Percentiles rank a stretch among this genome's conserved stretches.
These are phyloP conservation scores for Xerophyta viscosa DNA, from an alignment of 106 monocot species.

Conservation along the genomic window DNA sequence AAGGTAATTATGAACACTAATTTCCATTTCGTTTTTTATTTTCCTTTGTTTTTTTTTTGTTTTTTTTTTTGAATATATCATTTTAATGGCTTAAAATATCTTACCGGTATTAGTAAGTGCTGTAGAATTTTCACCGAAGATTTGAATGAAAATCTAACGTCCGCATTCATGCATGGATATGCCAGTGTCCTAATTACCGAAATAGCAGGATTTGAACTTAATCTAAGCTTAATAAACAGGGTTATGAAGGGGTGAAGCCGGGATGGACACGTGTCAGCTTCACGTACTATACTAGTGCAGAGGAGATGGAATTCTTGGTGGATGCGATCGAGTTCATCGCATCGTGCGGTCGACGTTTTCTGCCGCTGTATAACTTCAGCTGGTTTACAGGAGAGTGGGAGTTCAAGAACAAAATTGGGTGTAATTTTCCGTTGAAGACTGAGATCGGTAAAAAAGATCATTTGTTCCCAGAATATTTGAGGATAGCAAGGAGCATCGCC, in stretches of 20 bases:
- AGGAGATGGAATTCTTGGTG: constrained; percentile 52
- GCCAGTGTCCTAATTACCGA: too few species aligned
- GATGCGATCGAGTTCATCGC: constrained; percentile 51
- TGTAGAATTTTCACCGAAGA: too few species aligned
- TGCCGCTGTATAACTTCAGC: constrained; percentile 49
- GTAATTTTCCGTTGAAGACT: too few species aligned
- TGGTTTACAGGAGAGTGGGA: constrained; percentile 57
- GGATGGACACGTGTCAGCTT: constrained; percentile 73
- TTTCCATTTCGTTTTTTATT: background rate
- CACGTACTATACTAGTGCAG: constrained; percentile 25
- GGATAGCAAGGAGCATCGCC: background rate
- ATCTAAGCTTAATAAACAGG: too few species aligned
- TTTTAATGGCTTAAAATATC: background rate
- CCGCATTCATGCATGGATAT: too few species aligned
- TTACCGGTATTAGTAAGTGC: background rate
- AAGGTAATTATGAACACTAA: constrained; percentile 14
- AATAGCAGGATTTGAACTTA: too few species aligned
- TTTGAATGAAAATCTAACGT: too few species aligned
- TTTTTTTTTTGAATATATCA: background rate
- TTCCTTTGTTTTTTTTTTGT: background rate
- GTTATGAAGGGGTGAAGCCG: constrained; percentile 53
- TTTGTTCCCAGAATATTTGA: constrained; percentile 1
- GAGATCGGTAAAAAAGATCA: background rate
- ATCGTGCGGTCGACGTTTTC: constrained; percentile 33
- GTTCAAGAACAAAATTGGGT: background rate